Evolutionary conservation across 2,329 filamentous ascomycete genomes (phyloP).

Genomic region (Aspergillus luchuensis): DNA sequence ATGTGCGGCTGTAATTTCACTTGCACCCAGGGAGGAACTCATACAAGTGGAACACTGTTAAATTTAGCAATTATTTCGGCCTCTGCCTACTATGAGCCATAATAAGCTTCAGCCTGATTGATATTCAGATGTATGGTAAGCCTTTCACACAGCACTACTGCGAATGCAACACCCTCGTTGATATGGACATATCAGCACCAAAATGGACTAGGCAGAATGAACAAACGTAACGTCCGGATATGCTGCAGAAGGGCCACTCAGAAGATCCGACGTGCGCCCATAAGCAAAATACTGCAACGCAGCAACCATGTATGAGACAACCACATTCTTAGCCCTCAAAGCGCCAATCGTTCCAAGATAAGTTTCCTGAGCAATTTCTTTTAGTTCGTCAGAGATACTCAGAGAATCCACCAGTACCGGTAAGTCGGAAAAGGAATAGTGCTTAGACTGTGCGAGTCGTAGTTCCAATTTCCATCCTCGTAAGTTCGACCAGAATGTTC

Average conservation of each 20-base stretch:
- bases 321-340: background rate
- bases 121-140: too few relatives aligned
- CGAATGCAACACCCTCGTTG: rapidly evolving
- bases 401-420: background rate
- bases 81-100: too few relatives aligned
- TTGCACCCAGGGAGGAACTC: too few relatives aligned
- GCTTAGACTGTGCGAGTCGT: conserved; percentile 17
- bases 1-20: too few relatives aligned
- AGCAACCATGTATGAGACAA: background rate
- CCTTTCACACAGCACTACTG: too few relatives aligned
- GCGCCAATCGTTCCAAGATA: background rate
- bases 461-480: conserved; percentile 23
- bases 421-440: conserved; percentile 23
- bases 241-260: background rate
- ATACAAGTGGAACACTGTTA: too few relatives aligned
- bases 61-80: too few relatives aligned
- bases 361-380: background rate
- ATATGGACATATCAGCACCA: too few relatives aligned
- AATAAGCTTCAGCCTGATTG: too few relatives aligned
- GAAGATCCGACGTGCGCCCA: background rate
- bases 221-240: background rate
- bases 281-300: background rate
- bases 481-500: conserved; percentile 12
- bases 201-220: background rate
- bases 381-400: background rate